Base-by-base conservation (phyloP, 345 rosid species). In the Camelina hispida region DNA sequence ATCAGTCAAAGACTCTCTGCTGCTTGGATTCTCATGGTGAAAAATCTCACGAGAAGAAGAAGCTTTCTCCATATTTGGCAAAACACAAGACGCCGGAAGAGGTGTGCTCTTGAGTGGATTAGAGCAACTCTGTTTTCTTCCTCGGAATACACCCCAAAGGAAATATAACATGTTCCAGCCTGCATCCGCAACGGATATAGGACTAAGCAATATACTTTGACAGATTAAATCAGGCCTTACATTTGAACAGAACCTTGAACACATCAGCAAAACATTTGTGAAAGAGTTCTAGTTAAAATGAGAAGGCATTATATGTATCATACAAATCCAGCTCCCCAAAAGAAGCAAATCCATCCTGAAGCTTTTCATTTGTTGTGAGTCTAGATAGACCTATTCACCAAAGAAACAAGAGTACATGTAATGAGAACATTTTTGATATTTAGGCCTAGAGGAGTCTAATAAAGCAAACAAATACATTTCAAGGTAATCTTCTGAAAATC, bases 81-180 rank as follows among this genome's bases (percentile, higher is more conserved):
- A 54, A 63, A 44, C 60, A 63, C 43, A 68, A 73, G 70, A 70
- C 11, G 18, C 56, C 62, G 55, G 59, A 75, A 75, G 65, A 18
- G 73, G 78, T 16, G 58, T 74, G 77, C 66, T 81, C 73, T 81
- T 83, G 17, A 69, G 74, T 69, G 85, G 76, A 72, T 77, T 78
- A 35, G 84, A 72, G 76, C 66, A 78, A 66, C 46, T 82, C 52
- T 62, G 57, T 61, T 75, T 83, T 72, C 76, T 88, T 71, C 87
- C 91, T 80, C 85, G 85, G 79, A 92, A 95, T 44, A 92, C 94
- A 42, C 97, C 99, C 99, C 99, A 95, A 47, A 95, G 84, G 77
- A 85, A 95, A 84, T 71, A 85, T 34, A 90, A 71, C 84, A 78
- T 80, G 85, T 95, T 95, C 99, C 99, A 95, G 63, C 94, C 97